Evolutionary conservation across 2,329 filamentous ascomycete species (phyloP), one percentile per base, ranked within the genome.

Genomic region (Leptographium radiaticola): DNA sequence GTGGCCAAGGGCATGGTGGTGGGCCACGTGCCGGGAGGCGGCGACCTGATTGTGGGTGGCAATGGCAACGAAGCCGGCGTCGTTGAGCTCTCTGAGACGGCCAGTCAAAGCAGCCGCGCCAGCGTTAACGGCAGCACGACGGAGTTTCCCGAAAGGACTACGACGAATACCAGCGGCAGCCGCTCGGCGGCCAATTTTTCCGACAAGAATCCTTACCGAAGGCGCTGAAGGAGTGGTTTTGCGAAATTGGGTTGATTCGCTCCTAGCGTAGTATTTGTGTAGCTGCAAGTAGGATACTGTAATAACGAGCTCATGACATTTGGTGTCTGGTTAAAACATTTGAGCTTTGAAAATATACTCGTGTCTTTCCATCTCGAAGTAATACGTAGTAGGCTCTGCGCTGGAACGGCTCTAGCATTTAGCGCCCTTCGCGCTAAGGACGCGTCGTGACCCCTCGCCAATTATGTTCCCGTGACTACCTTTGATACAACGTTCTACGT

Each of bases 1-100:
- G 93, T 97, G 1, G 93, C 90, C 20, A 96, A 95, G 73, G 89
- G 93, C 43, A 97, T 98, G 93, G 84, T 94, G 0, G 83, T 94
- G 6, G 88, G 88, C 39, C 83, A 82, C 59, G 87, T 91, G 49
- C 79, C 81, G 55, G 84, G 83, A 40, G 86, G 86, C 2, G 79
- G 88, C 60, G 75, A 89, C 20, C 52, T 91, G 49, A 83, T 90
- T 20, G 86, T 86, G 1, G 84, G 83, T 16, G 11, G 45, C 20
- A 80, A 77, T 10, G 81, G 80, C 48, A 79, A 73, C 46, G 67
- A 65, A 11, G 65, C 64, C 4, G 62, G 61, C 53, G 4, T 34
- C 62, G 15, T 67, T 12, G 8, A 13, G 20, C 31, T 34, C 12
- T 46, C 11, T 2, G 40, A 44, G 9, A 25, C 39, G 40, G 13